A percentile compares a stretch with the other conserved stretches of the same genome.
Conservation (phyloP, 139 green algal species). For the Chlorella sp. region DNA sequence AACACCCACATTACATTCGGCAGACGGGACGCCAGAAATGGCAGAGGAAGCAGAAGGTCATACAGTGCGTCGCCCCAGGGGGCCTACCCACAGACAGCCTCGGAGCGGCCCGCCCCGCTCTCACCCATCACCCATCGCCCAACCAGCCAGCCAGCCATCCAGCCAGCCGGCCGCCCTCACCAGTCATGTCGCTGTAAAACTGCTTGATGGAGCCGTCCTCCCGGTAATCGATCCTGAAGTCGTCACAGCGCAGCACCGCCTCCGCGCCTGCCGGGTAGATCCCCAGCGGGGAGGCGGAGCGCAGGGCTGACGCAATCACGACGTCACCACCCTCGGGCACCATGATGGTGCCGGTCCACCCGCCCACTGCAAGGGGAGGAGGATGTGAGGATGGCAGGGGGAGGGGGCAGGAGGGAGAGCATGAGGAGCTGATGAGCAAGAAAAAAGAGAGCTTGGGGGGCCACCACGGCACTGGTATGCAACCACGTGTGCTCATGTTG, state of each 20-base stretch:
- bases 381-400: background rate
- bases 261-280: conserved; percentile 41
- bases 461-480: too few species aligned
- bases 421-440: background rate
- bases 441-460: too few species aligned
- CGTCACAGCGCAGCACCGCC: conserved; percentile 82
- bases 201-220: conserved; percentile 89
- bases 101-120: too few species aligned
- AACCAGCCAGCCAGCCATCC: background rate
- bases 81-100: too few species aligned
- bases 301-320: conserved; percentile 48
- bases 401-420: background rate
- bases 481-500: too few species aligned
- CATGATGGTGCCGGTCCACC: conserved; percentile 84
- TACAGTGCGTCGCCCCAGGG: too few species aligned
- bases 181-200: conserved; percentile 88
- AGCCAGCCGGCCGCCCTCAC: too few species aligned
- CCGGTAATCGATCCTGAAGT: conserved; percentile 95
- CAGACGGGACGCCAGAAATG: too few species aligned
- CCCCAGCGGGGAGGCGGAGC: conserved; percentile 38
- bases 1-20: too few species aligned
- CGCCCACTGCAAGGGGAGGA: conserved; percentile 61
- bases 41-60: too few species aligned
- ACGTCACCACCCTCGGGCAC: conserved; percentile 64
- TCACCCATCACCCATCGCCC: background rate